phyloP scores from a whole-genome alignment of 129 eudicot species.

The Helianthus tuberosus region DNA sequence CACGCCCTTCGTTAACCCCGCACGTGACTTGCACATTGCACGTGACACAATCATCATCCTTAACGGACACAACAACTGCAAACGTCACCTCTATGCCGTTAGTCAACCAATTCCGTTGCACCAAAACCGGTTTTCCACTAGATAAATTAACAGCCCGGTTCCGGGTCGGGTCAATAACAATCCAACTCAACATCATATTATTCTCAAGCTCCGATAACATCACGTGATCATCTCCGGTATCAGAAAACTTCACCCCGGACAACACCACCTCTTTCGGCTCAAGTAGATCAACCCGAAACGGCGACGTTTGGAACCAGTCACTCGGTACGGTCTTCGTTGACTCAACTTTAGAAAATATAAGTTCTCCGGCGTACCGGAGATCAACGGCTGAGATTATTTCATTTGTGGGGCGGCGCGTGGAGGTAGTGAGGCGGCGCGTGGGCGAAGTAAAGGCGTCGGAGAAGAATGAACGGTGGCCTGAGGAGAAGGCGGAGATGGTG shows the following conservation, averaged over 20 bases:
- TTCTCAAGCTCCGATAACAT: conserved; percentile 5
- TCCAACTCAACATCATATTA: conserved; percentile 30
- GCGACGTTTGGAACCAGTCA: conserved; percentile 40
- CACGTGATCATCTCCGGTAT: not conserved
- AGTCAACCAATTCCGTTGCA: conserved; percentile 44
- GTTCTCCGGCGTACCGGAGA: conserved; percentile 11
- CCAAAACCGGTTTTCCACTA: conserved; percentile 33
- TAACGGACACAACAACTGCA: conserved; percentile 6
- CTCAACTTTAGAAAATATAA: conserved; percentile 34
- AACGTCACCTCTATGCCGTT: conserved; percentile 20
- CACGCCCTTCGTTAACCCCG: conserved; percentile 26
- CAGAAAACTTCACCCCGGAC: conserved; percentile 10
- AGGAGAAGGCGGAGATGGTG: conserved; percentile 31
- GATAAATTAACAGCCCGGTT: conserved; percentile 41
- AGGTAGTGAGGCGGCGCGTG: not conserved
- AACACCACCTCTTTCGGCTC: conserved; percentile 39
- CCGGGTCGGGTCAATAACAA: conserved; percentile 35
- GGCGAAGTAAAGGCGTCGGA: conserved; percentile 38
- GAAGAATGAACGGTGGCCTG: conserved; percentile 48
- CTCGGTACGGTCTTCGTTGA: conserved; percentile 25
- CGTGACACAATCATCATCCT: conserved; percentile 5
- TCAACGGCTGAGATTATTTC: conserved; percentile 36
- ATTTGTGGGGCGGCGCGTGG: not conserved
- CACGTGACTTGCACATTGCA: conserved; percentile 34
- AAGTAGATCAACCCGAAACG: conserved; percentile 37